Conservation (phyloP, 2,329 filamentous ascomycete genomes). For the Monosporascus cannonballus region DNA sequence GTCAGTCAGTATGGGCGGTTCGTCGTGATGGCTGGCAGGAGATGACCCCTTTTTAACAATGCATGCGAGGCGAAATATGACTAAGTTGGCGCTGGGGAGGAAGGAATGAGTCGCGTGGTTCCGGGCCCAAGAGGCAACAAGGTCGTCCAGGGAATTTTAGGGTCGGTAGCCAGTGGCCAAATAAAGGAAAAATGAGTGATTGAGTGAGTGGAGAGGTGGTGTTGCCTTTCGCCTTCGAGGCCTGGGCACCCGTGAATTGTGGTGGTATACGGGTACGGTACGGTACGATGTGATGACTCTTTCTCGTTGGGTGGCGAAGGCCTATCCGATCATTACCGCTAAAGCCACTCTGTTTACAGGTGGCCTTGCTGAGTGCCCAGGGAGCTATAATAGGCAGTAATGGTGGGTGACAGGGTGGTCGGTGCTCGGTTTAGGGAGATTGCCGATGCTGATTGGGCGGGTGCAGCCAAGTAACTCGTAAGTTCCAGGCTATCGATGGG, state of each 20-base stretch:
- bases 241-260: not conserved
- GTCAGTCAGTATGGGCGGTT: conserved; percentile 12
- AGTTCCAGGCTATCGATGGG: conserved; percentile 4
- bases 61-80: conserved; percentile 14
- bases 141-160: conserved; percentile 18
- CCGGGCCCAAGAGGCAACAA: conserved; percentile 12
- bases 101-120: conserved; percentile 18
- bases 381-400: too few species aligned
- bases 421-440: conserved; percentile 7
- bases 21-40: conserved; percentile 10
- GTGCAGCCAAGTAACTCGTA: conserved; percentile 11
- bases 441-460: conserved; percentile 10
- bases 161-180: conserved; percentile 12
- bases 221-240: not conserved
- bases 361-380: conserved; percentile 12
- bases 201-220: conserved; percentile 2
- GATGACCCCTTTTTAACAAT: conserved; percentile 19
- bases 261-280: not conserved
- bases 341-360: conserved; percentile 16
- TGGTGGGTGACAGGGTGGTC: conserved; percentile 6
- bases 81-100: conserved; percentile 12
- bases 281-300: conserved; percentile 25
- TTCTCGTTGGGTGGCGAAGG: conserved; percentile 29
- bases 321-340: conserved; percentile 22
- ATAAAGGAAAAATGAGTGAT: conserved; percentile 2